These are phyloP conservation scores for Geotrichum australiense DNA, from an alignment of 1,139 yeast genomes.

Conservation along the genomic window DNA sequence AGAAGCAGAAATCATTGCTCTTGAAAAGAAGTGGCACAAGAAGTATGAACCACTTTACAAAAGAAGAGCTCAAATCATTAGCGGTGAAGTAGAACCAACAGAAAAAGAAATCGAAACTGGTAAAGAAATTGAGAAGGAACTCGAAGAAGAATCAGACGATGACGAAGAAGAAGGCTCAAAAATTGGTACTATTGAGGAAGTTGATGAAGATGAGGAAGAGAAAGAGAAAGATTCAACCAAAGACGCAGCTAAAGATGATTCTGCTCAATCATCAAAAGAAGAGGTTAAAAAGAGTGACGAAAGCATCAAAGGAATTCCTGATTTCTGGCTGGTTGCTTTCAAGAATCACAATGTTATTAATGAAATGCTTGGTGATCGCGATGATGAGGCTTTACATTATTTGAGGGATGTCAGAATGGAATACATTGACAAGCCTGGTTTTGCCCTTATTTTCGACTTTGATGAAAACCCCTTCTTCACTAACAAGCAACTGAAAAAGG, in stretches of 20 bases:
- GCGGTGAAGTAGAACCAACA: conserved; percentile 72
- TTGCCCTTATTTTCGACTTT: conserved; percentile 78
- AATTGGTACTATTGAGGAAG: conserved; percentile 37
- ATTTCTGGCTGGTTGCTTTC: conserved; percentile 94
- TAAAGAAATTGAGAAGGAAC: conserved; percentile 48
- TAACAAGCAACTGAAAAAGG: conserved; percentile 66
- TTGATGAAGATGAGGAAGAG: conserved; percentile 19
- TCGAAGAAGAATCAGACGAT: conserved; percentile 36
- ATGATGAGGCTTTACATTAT: conserved; percentile 69
- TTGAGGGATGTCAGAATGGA: conserved; percentile 71
- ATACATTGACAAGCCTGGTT: conserved; percentile 85
- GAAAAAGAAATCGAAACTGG: conserved; percentile 74
- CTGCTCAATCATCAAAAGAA: too few relatives aligned
- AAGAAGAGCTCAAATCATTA: conserved; percentile 64
- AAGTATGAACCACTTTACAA: conserved; percentile 73
- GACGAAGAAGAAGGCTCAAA: conserved; percentile 44
- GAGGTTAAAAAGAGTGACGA: conserved; percentile 40
- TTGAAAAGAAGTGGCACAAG: conserved; percentile 73
- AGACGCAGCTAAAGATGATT: too few relatives aligned
- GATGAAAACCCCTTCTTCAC: conserved; percentile 68
- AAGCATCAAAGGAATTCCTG: conserved; percentile 68
- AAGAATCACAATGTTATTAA: conserved; percentile 77
- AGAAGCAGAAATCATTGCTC: conserved; percentile 78
- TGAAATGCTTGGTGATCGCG: conserved; percentile 85
- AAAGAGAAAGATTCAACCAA: conserved; percentile 27